Base-by-base conservation (phyloP, 306 rosid genomes). In the Cucumis sativus region DNA sequence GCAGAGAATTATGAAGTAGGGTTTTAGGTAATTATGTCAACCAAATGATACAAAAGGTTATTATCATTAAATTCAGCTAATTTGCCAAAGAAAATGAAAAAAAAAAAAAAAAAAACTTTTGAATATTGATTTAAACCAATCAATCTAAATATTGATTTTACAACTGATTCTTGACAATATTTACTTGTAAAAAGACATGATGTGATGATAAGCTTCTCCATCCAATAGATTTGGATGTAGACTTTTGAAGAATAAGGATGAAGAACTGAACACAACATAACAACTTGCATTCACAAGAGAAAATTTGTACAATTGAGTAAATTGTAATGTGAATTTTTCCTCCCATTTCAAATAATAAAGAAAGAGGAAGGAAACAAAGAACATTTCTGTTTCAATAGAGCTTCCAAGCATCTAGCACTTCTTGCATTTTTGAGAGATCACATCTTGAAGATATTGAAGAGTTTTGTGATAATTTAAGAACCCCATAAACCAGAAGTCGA, bases 401-500 rank as follows among this genome's bases (percentile, higher is more conserved):
- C 63, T 77, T 64, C 74, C 60, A 9, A 77, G 14, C 33, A 47
- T 62, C 59, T 64, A 77, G 59, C 45, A 62, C 1, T 25, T 78
- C 54, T 54, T 78, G 67, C 83, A 71, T 70, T 80, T 75, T 79
- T 64, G 80, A 57, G 86, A 80, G 52, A 85, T 55, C 64, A 81
- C 86, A 58, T 79, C 74, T 78, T 80, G 85, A 12, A 90, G 82
- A 83, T 78, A 70, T 43, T 83, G 86, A 80, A 79, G 73, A 73
- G 92, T 79, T 81, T 85, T 88, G 80, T 81, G 82, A 79, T 85
- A 80, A n/a, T 87, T 90, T 23, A 90, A 83, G 84, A 91, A 80
- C 33, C 96, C 96, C 96, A 88, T 75, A 57, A 90, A 85, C 96
- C 96, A 88, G 80, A 90, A 90, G 47, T 90, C 91, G 55, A 87